These are phyloP conservation scores for Pythium insidiosum DNA, from an alignment of 352 stramenopile genomes.

Conservation along the genomic window DNA sequence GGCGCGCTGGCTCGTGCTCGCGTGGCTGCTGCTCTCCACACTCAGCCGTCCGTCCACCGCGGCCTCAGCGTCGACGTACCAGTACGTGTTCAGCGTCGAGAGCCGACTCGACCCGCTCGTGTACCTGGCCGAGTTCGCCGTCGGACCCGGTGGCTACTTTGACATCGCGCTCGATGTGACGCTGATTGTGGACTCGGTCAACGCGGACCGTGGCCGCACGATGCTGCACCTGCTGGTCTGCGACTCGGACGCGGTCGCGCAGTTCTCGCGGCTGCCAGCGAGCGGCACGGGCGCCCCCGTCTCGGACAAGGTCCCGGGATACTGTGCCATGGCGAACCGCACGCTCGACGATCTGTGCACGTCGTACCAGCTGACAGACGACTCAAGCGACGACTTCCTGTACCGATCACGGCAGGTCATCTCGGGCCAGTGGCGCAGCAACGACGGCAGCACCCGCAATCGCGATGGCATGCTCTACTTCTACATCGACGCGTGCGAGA, in stretches of 20 bases:
- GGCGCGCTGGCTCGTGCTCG: no score
- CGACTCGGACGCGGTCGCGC: slow-evolving; percentile 7
- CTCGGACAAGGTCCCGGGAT: slow-evolving; percentile 11
- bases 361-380: slow-evolving; percentile 34
- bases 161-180: slow-evolving; percentile 32
- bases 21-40: no score
- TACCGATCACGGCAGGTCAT: slow-evolving; percentile 30
- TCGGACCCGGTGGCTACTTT: slow-evolving; percentile 29
- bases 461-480: slow-evolving; percentile 23
- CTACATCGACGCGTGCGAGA: slow-evolving; percentile 51
- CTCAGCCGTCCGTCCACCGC: no score
- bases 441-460: slow-evolving; percentile 3
- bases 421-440: neutral
- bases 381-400: slow-evolving; percentile 19
- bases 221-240: slow-evolving; percentile 49
- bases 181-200: slow-evolving; percentile 17
- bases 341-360: slow-evolving; percentile 40
- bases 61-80: no score
- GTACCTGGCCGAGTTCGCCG: slow-evolving; percentile 26
- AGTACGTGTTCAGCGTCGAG: slow-evolving; percentile 12
- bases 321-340: slow-evolving; percentile 42
- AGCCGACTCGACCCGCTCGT: slow-evolving; percentile 7
- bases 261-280: slow-evolving; percentile 4
- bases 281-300: slow-evolving; percentile 5
- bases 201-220: slow-evolving; percentile 20